Base-by-base conservation (phyloP, 78 protist genomes). In the Diacronema lutheri region DNA sequence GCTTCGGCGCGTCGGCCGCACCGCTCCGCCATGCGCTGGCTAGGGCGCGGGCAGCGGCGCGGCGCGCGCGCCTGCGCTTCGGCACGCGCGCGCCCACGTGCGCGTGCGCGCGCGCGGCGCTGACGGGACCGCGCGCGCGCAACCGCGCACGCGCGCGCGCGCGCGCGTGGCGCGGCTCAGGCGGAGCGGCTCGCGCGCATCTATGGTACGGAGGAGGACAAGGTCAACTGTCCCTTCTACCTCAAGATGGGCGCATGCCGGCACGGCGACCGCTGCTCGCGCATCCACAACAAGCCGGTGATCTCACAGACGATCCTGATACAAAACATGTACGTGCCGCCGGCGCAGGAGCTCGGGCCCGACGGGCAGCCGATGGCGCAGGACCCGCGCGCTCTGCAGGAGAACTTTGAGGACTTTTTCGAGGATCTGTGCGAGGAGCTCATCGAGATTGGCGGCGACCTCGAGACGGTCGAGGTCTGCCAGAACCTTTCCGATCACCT, bases 231-330 rank as follows among this genome's bases (percentile, higher is more conserved):
- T 57, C 96, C 98, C 21, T 98, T 98, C 93, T 98, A 95, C 94
- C 94, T 76, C 89, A 97, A 98, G 86, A 97, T 97, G 35, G 99
- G 99, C 50, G 99, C 99, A 35, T 98, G 99, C 92, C 93, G 99
- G 31, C 99, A 98, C 86, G 99, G 99, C 23, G 99, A 96, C 55
- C 87, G 96, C 33, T 98, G 99, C 88, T 86, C 96, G 13, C 91
- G 98, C 38, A 61, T 83, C 81, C 99, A 98, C 93, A 93, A 89
- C 89, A 90, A 90, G 82, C 99, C 99, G 33, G 80, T 90, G 44
- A 66, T 89, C 35, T 77, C 92, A 21, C 98, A 96, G 61, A 96
- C 98, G 33, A 71, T 98, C 10, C 83, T 98, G 37, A 37, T 98
- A 37, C 95, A 92, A 38, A 95, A 95, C 89, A 68, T 98, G 84